Evolutionary conservation across 2,329 filamentous ascomycete species (phyloP).

Genomic region (Cercospora zeina): DNA sequence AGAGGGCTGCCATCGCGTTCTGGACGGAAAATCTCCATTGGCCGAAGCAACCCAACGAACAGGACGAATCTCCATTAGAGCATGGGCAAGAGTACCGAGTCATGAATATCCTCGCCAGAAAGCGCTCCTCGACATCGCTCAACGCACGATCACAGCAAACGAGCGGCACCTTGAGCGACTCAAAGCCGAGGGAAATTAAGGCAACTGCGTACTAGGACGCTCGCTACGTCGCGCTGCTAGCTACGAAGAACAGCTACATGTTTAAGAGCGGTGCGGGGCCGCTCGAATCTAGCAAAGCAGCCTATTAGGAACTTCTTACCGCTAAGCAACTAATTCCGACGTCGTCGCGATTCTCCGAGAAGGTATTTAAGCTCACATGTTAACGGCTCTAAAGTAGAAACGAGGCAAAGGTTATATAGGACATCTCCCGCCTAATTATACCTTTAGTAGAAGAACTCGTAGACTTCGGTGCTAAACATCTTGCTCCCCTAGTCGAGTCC

Average conservation of each 20-base stretch:
- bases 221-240: not conserved
- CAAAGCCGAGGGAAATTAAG: not conserved
- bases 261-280: not conserved
- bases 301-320: not conserved
- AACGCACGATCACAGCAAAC: not conserved
- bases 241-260: not conserved
- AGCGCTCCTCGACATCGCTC: not conserved
- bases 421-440: not conserved
- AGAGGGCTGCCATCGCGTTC: not conserved
- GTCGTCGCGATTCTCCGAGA: not conserved
- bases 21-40: not conserved
- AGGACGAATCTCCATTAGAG: not conserved
- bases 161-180: not conserved
- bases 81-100: not conserved
- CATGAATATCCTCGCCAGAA: not conserved
- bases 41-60: not conserved
- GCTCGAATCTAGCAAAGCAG: not conserved
- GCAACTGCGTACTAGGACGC: not conserved
- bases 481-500: not conserved
- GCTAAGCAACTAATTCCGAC: not conserved
- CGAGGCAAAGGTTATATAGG: not conserved
- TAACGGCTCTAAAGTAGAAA: not conserved
- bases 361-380: not conserved
- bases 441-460: not conserved
- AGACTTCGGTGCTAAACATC: not conserved